Conservation (phyloP, 2,329 filamentous ascomycete species). For the Diaporthe sp. region DNA sequence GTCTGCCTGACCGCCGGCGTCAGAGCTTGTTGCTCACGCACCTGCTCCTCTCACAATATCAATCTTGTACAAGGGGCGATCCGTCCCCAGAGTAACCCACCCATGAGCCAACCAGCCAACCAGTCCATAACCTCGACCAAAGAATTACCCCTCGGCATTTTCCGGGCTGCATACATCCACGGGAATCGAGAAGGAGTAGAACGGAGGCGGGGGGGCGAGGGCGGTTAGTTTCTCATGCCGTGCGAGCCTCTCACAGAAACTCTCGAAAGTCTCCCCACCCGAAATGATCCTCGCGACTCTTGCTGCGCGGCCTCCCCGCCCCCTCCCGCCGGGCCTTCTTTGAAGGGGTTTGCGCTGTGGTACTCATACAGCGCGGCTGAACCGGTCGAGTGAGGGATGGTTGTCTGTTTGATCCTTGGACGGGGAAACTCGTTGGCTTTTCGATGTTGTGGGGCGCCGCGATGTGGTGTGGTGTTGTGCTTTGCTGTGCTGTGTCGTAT, state of each 20-base stretch:
- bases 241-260: slow-evolving; percentile 19
- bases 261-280: background rate
- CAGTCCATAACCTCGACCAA: background rate
- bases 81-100: slow-evolving; percentile 9
- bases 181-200: background rate
- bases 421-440: background rate
- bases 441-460: background rate
- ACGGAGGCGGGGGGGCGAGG: background rate
- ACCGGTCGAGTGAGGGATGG: background rate
- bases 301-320: background rate
- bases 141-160: background rate
- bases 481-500: background rate
- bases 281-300: background rate
- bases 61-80: background rate
- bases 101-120: background rate
- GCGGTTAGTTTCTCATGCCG: background rate
- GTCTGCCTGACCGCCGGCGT: background rate
- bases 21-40: background rate
- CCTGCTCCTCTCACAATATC: background rate
- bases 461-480: background rate
- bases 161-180: background rate
- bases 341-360: background rate
- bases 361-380: background rate
- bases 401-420: background rate
- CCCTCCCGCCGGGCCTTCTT: background rate